Percentiles rank a stretch among this genome's conserved stretches.
phyloP scores from a whole-genome alignment of 495 filamentous ascomycete species.

The Margaritispora aquatica region DNA sequence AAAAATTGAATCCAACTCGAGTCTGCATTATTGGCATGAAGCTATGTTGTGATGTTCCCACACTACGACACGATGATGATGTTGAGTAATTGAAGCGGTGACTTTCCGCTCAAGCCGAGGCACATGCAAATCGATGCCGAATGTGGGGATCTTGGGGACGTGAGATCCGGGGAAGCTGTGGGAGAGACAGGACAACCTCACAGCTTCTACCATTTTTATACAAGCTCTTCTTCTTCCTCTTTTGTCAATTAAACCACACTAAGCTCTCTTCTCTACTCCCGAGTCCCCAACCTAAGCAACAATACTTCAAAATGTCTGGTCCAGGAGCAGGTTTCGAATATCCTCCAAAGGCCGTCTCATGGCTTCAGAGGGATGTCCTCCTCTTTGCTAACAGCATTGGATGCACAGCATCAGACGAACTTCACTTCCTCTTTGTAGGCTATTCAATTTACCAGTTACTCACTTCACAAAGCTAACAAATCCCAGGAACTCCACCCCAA shows the following conservation, averaged over 20 bases:
- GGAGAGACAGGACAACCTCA: not conserved
- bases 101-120: not conserved
- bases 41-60: not conserved
- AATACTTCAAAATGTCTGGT: constrained; percentile 15
- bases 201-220: not conserved
- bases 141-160: constrained; percentile 16
- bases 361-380: constrained; percentile 80
- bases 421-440: constrained; percentile 82
- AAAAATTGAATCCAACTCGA: too few relatives aligned
- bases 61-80: not conserved
- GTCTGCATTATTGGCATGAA: not conserved
- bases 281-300: not conserved
- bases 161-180: constrained; percentile 15
- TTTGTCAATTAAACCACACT: not conserved
- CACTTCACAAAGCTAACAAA: constrained; percentile 11
- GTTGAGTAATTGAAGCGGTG: constrained; percentile 3
- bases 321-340: constrained; percentile 79
- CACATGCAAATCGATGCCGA: constrained; percentile 6
- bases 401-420: constrained; percentile 74
- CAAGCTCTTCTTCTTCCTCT: not conserved
- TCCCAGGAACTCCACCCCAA: constrained; percentile 71
- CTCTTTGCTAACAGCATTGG: constrained; percentile 88
- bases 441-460: not conserved
- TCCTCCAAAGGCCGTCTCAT: constrained; percentile 62
- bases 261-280: not conserved